Evolutionary conservation across 2,329 filamentous ascomycete genomes (phyloP), one percentile per base, ranked within the genome.

Genomic region (Cladorrhinum sp.): DNA sequence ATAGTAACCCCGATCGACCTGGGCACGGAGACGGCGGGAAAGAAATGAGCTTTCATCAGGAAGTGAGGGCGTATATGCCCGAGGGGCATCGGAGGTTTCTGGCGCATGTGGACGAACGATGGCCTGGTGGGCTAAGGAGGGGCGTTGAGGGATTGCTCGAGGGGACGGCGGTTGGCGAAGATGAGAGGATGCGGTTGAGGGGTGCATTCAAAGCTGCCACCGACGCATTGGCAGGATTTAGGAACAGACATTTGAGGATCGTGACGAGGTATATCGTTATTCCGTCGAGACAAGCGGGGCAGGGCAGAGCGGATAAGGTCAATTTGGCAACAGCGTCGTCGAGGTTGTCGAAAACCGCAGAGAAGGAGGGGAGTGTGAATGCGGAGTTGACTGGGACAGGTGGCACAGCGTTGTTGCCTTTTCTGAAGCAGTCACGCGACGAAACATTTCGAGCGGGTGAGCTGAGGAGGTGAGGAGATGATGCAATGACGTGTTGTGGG

Each of bases 21-120:
- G 23, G 21, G 4, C 4, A 24, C 16, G 8, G 7, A n/a, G 30
- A 23, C 7, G 33, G 36, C 49, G 52, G 36, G 39, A 51, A 61
- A 36, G 67, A 68, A 50, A 67, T 70, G 18, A 78, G 75, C 62
- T 85, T 81, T 66, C 81, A 83, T 68, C 71, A 82, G 62, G 81
- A 96, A 67, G 94, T 97, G 79, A 86, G 92, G 56, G 83, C 83
- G 36, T 97, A 97, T 76, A 98, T 97, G 93, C 93, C 93, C 0
- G 90, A 89, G 0, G 85, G 86, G 0, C 94, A 98, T 72, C 83
- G 88, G 1, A 82, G 85, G 2, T 96, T 98, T 74, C 80, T 98
- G 1, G 81, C 87, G 58, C 82, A 90, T 53, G 83, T 95, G 6
- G 58, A 39, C 16, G 58, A 49, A 53, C n/a, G 50, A 39, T 63